A percentile compares a stretch with the other conserved stretches of the same genome.
phyloP scores from a whole-genome alignment of 192 early-diverging fungal species.

The Rhizoclosmatium globosum region DNA sequence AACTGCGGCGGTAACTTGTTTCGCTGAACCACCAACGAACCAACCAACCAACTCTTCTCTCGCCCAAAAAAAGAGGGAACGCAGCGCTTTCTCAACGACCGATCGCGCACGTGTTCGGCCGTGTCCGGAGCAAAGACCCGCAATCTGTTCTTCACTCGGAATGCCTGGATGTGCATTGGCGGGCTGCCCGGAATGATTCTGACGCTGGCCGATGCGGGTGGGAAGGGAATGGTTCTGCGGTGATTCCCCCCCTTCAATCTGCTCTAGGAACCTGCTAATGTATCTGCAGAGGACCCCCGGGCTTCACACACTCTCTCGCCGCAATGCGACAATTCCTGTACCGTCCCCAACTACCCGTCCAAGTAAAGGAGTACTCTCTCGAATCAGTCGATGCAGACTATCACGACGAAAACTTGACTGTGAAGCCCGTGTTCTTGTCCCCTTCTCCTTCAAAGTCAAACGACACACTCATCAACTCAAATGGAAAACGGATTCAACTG shows the following conservation, averaged over 20 bases:
- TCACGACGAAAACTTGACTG: slow-evolving; percentile 72
- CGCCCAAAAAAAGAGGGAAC: slow-evolving; percentile 68
- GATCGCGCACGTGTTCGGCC: slow-evolving; percentile 46
- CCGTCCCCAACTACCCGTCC: slow-evolving; percentile 12
- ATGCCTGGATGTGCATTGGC: slow-evolving; percentile 86
- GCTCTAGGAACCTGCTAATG: background rate
- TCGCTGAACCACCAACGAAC: background rate
- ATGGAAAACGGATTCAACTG: slow-evolving; percentile 7
- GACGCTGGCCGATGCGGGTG: slow-evolving; percentile 83
- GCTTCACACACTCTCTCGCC: slow-evolving; percentile 18
- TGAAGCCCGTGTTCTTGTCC: slow-evolving; percentile 69
- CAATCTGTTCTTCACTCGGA: slow-evolving; percentile 82
- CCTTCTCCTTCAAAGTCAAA: slow-evolving; percentile 43
- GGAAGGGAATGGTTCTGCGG: slow-evolving; percentile 58
- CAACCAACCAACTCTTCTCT: background rate
- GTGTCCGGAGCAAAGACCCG: slow-evolving; percentile 75
- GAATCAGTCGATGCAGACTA: slow-evolving; percentile 41
- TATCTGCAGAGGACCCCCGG: slow-evolving; percentile 17
- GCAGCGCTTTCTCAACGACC: slow-evolving; percentile 85
- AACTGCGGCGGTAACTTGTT: slow-evolving; percentile 71
- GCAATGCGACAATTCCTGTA: slow-evolving; percentile 36
- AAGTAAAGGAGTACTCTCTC: background rate
- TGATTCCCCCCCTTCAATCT: background rate
- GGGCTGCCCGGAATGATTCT: slow-evolving; percentile 95
- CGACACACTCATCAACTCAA: background rate